A percentile compares a stretch with the other conserved stretches of the same genome.
Evolutionary conservation across 2,329 filamentous ascomycete species (phyloP).

Genomic region (Penicillium sp.): DNA sequence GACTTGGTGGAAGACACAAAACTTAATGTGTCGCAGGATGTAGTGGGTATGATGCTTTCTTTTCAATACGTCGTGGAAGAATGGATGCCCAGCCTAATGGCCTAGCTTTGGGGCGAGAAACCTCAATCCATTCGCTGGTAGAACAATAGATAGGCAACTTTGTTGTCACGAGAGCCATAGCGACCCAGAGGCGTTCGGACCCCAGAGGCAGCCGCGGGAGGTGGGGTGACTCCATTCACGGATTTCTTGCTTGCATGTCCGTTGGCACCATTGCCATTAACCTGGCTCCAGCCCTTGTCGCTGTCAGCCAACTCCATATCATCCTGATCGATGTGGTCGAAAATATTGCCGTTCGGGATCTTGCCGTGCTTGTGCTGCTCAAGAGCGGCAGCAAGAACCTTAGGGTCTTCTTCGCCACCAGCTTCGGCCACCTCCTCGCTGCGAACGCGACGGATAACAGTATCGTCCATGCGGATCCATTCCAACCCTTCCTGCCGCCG

Average conservation of each 20-base stretch:
- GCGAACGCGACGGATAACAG: slow-evolving; percentile 77
- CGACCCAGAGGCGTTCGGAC: slow-evolving; percentile 54
- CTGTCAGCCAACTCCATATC: slow-evolving; percentile 64
- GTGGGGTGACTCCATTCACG: slow-evolving; percentile 63
- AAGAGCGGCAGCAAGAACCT: slow-evolving; percentile 62
- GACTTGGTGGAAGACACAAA: slow-evolving; percentile 4
- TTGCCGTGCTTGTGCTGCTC: slow-evolving; percentile 61
- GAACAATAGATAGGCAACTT: slow-evolving; percentile 94
- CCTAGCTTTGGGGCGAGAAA: not conserved
- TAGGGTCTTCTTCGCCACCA: slow-evolving; percentile 75
- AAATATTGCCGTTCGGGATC: slow-evolving; percentile 64
- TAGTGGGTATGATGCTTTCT: slow-evolving; percentile 14
- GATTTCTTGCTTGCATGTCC: slow-evolving; percentile 64
- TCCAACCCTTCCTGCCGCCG: slow-evolving; percentile 89
- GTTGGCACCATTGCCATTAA: slow-evolving; percentile 57
- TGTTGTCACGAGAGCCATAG: slow-evolving; percentile 78
- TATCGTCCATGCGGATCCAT: slow-evolving; percentile 96
- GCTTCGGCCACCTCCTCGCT: slow-evolving; percentile 86
- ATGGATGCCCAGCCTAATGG: not conserved
- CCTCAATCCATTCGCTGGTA: slow-evolving; percentile 69
- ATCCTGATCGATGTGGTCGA: slow-evolving; percentile 64
- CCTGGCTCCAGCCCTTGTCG: slow-evolving; percentile 74
- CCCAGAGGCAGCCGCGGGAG: slow-evolving; percentile 53
- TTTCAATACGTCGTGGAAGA: not conserved
- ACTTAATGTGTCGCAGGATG: not conserved